A percentile compares a stretch with the other conserved stretches of the same genome.
phyloP scores from a whole-genome alignment of 371 early-diverging fungal species.

The Umbelopsis sp. region DNA sequence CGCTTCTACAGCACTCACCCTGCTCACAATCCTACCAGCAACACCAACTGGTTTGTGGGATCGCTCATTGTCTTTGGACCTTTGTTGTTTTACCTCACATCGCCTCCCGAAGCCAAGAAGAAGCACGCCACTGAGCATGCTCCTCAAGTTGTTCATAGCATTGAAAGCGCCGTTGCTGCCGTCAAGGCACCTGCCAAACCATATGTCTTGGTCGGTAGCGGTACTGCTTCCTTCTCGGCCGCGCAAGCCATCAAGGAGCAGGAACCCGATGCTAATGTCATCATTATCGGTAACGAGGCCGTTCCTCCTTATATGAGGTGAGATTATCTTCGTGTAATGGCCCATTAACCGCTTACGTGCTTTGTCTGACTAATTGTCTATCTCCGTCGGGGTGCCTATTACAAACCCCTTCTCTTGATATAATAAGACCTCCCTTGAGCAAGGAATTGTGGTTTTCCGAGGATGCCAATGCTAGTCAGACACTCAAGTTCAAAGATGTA shows the following conservation, averaged over 20 bases:
- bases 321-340: not conserved
- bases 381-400: not conserved
- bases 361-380: constrained; percentile 25
- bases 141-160: constrained; percentile 3
- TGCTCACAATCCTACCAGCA: constrained; percentile 32
- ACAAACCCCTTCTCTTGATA: not conserved
- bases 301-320: constrained; percentile 71
- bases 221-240: constrained; percentile 72
- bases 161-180: constrained; percentile 8
- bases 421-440: constrained; percentile 61
- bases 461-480: constrained; percentile 47
- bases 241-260: constrained; percentile 71
- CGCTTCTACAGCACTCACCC: constrained; percentile 29
- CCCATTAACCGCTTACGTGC: constrained; percentile 22
- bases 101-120: constrained; percentile 57
- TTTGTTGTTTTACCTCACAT: constrained; percentile 60
- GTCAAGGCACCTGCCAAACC: constrained; percentile 31
- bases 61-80: constrained; percentile 64
- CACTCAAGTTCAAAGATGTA: constrained; percentile 67
- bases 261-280: constrained; percentile 68
- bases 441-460: constrained; percentile 81
- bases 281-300: constrained; percentile 70
- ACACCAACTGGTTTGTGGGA: constrained; percentile 61
- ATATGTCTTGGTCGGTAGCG: constrained; percentile 66
- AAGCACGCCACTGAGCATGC: constrained; percentile 26